Conservation (phyloP, 2,329 filamentous ascomycete species). For the Colletotrichum sp. region DNA sequence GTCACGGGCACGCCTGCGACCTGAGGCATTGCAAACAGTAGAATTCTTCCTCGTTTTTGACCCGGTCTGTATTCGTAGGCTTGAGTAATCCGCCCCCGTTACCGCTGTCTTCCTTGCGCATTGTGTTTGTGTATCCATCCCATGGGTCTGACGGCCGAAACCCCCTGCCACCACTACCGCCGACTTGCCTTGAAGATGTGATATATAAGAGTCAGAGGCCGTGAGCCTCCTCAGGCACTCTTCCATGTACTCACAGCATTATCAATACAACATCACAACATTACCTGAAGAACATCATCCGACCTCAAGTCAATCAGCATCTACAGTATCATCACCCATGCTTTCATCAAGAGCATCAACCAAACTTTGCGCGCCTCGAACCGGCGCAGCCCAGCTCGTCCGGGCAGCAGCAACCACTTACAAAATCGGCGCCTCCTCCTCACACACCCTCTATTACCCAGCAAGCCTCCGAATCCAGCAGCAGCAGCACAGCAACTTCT, state of each 20-base stretch:
- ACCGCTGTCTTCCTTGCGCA: not conserved
- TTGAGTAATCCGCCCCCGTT: not conserved
- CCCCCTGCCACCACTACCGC: not conserved
- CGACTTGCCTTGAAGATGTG: not conserved
- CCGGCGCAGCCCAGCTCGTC: conserved; percentile 28
- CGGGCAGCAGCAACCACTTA: conserved; percentile 21
- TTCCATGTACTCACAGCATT: not conserved
- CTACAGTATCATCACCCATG: conserved; percentile 25
- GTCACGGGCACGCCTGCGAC: not conserved
- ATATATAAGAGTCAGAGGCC: conserved; percentile 10
- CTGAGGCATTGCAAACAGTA: not conserved
- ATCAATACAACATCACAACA: not conserved
- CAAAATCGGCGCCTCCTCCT: conserved; percentile 4
- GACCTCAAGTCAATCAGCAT: not conserved
- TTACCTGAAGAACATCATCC: not conserved
- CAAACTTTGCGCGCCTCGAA: conserved; percentile 29
- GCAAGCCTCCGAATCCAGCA: conserved; percentile 32
- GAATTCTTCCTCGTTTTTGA: not conserved
- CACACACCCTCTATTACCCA: conserved; percentile 4
- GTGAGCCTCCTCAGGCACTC: conserved; percentile 6
- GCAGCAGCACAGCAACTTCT: conserved; percentile 44
- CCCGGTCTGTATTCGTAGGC: conserved; percentile 19
- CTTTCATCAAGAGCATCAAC: conserved; percentile 29
- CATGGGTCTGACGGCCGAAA: not conserved
- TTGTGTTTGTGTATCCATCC: not conserved